phyloP scores from a whole-genome alignment of 2,329 filamentous ascomycete species.

The Colletotrichum viniferum region DNA sequence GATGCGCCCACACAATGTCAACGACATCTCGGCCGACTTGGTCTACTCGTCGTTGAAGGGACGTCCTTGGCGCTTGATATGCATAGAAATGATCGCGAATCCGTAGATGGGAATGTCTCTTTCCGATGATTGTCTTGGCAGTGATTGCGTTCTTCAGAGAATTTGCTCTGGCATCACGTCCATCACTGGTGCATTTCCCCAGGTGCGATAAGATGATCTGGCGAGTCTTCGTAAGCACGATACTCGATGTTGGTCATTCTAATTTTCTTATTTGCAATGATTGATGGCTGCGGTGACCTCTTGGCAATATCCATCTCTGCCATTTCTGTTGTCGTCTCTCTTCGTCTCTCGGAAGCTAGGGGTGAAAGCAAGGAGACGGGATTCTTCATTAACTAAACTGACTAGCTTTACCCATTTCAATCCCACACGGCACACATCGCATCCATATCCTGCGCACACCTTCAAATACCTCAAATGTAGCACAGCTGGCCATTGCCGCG shows the following conservation, averaged over 20 bases:
- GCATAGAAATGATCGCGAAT: neutral
- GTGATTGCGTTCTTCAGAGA: neutral
- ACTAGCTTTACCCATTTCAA: neutral
- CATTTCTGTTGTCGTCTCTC: neutral
- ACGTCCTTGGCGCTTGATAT: neutral
- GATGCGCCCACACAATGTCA: neutral
- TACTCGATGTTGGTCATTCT: neutral
- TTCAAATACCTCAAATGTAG: slow-evolving; percentile 24
- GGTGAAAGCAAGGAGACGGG: neutral
- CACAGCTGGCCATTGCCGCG: neutral
- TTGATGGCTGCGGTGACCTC: neutral
- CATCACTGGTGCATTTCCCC: neutral
- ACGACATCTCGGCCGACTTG: neutral
- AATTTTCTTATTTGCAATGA: neutral
- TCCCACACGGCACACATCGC: neutral
- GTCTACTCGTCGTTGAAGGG: neutral
- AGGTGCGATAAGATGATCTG: neutral
- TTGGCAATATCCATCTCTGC: neutral
- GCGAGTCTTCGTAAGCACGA: neutral
- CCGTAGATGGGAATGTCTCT: neutral
- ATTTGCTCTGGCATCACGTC: neutral
- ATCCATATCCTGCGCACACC: slow-evolving; percentile 13
- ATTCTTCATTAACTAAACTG: neutral
- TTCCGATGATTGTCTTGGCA: neutral
- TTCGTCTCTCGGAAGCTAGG: neutral